Conservation (phyloP, 805 yeast species). For the Spathaspora gorwiae region DNA sequence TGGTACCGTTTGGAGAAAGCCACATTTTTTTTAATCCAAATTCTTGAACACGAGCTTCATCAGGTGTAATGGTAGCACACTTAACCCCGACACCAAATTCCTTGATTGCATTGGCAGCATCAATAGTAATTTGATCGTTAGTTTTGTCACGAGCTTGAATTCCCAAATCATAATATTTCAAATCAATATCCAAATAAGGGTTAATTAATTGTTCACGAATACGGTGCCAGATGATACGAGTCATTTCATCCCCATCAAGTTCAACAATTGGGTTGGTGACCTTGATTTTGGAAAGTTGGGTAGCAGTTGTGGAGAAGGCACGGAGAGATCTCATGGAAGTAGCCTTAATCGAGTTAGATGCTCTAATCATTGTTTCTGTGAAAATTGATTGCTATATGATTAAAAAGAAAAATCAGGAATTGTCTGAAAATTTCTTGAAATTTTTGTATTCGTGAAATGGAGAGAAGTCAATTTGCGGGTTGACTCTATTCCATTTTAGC, state of each 20-base stretch:
- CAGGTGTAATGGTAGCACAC: slow-evolving; percentile 85
- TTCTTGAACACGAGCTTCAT: slow-evolving; percentile 74
- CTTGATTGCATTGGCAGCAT: slow-evolving; percentile 72
- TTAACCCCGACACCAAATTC: slow-evolving; percentile 77
- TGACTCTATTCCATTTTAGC: too few relatives aligned
- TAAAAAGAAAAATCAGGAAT: too few relatives aligned
- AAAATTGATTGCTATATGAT: too few relatives aligned
- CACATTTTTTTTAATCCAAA: slow-evolving; percentile 74
- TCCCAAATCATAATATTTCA: slow-evolving; percentile 73
- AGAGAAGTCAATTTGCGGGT: too few relatives aligned
- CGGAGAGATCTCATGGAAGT: slow-evolving; percentile 5
- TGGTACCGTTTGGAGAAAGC: slow-evolving; percentile 83
- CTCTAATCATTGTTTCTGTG: slow-evolving; percentile 8
- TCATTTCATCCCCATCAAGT: slow-evolving; percentile 83
- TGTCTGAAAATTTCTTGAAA: too few relatives aligned
- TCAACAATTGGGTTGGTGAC: slow-evolving; percentile 75
- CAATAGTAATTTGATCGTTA: slow-evolving; percentile 68
- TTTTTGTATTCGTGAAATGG: too few relatives aligned
- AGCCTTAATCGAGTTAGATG: background rate
- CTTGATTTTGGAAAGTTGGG: slow-evolving; percentile 45
- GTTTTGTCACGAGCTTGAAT: slow-evolving; percentile 66
- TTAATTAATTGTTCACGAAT: slow-evolving; percentile 63
- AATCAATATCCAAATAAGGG: slow-evolving; percentile 69
- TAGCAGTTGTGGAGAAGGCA: slow-evolving; percentile 9
- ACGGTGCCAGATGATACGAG: slow-evolving; percentile 75